Evolutionary conservation across 2,329 filamentous ascomycete genomes (phyloP).

Genomic region (Arthrobotrys sphaeroides): DNA sequence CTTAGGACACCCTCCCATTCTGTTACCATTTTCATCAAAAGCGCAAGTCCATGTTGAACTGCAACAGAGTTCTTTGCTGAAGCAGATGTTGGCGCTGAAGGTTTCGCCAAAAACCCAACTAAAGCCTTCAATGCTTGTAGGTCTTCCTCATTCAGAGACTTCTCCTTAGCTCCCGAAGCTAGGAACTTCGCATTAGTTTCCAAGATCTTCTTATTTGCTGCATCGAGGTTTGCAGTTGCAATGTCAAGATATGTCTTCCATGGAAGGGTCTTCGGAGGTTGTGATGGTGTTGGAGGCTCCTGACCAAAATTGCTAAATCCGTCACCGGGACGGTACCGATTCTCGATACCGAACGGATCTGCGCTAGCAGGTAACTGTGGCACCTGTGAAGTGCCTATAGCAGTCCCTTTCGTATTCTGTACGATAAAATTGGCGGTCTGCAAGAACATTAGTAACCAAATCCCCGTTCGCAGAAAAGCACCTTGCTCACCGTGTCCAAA

Average conservation of each 20-base stretch:
- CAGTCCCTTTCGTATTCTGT: slow-evolving; percentile 86
- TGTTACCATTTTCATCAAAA: slow-evolving; percentile 77
- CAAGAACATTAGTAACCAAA: neutral
- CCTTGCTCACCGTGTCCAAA: slow-evolving; percentile 74
- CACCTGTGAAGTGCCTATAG: slow-evolving; percentile 72
- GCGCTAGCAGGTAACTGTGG: slow-evolving; percentile 62
- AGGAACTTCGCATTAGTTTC: slow-evolving; percentile 79
- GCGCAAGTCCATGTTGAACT: slow-evolving; percentile 68
- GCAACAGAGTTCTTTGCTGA: slow-evolving; percentile 64
- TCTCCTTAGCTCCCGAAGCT: slow-evolving; percentile 74
- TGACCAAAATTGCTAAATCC: slow-evolving; percentile 62
- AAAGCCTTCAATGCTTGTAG: slow-evolving; percentile 71
- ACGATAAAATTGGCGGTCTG: slow-evolving; percentile 84
- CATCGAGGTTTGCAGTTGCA: slow-evolving; percentile 73
- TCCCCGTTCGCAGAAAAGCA: neutral
- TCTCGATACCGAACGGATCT: slow-evolving; percentile 81
- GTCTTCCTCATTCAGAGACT: slow-evolving; percentile 77
- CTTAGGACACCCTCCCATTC: slow-evolving; percentile 82
- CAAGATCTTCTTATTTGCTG: slow-evolving; percentile 78
- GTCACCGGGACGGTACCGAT: slow-evolving; percentile 79
- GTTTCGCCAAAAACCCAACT: slow-evolving; percentile 71
- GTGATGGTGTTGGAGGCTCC: slow-evolving; percentile 60
- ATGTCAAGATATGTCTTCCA: slow-evolving; percentile 83
- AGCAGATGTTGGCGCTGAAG: slow-evolving; percentile 60
- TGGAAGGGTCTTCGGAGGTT: slow-evolving; percentile 72